Evolutionary conservation across 768 basidiomycete species (phyloP).

Genomic region (Suillus lakei): DNA sequence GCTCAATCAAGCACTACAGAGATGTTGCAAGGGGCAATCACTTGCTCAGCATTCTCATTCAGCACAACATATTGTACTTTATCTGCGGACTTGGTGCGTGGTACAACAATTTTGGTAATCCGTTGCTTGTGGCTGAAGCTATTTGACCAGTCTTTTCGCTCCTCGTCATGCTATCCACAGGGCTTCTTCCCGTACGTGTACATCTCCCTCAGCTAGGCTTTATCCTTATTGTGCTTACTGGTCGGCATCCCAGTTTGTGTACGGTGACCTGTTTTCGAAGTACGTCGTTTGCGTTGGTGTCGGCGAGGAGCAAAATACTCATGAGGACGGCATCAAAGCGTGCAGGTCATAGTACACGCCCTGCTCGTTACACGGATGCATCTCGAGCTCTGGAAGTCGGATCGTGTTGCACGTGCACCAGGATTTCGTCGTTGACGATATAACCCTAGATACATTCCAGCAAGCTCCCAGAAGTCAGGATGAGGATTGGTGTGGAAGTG

Average conservation of each 20-base stretch:
- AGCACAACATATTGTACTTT: conserved; percentile 10
- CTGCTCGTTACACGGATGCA: conserved; percentile 3
- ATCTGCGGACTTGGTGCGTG: conserved; percentile 5
- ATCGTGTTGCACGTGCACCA: not conserved
- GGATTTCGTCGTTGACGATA: not conserved
- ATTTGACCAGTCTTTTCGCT: conserved; percentile 2
- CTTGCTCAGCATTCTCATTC: not conserved
- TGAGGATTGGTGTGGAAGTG: not conserved
- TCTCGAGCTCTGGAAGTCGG: conserved; percentile 6
- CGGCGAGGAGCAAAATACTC: not conserved
- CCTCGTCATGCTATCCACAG: not conserved
- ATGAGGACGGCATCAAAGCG: not conserved
- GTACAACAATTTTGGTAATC: no score
- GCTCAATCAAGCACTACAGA: conserved; percentile 1
- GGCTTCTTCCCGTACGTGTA: not conserved
- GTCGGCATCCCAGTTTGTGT: not conserved
- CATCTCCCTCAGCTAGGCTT: not conserved
- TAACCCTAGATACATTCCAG: not conserved
- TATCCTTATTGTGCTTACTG: not conserved
- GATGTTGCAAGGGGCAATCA: not conserved
- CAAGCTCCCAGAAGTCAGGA: not conserved
- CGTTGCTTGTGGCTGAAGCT: not conserved
- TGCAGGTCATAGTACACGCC: conserved; percentile 4
- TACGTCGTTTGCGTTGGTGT: not conserved
- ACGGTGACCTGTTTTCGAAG: conserved; percentile 2